Evolutionary conservation across 257 asterid genomes (phyloP), one percentile per base, ranked within the genome.

Genomic region (Lycium ferocissimum): DNA sequence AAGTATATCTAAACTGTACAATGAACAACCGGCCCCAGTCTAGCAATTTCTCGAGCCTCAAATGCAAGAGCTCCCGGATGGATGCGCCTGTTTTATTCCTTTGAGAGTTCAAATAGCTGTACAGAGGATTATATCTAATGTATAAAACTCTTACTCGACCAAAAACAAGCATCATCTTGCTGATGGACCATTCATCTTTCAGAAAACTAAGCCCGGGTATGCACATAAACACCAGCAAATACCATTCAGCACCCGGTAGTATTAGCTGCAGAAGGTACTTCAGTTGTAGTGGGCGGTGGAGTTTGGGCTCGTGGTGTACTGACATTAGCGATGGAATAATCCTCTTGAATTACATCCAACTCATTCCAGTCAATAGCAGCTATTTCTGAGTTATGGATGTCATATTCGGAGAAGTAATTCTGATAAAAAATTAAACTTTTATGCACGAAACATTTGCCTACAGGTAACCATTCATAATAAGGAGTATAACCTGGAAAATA

Each of bases 261-360:
- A 59, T 85, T 89, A 76, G 89, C 81, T 43, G 88, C 84, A 66
- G 88, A 70, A 70, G 92, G 86, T 85, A 83, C 73, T 83, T 88
- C 86, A 37, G 87, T 84, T 65, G 91, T 72, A 57, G 43, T 37
- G 38, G 93, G 90, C 73, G 93, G 90, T 14, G 93, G 92, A 83
- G 94, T 92, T 84, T 89, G 90, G 80, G 89, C 87, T 83, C 82
- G 87, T 43, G 93, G 91, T 0, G 91, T 85, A 83, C 87, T 84
- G 72, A 88, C 88, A 83, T 81, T 88, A 66, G 89, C 66, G 84
- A 91, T 58, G 8, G 84, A 66, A 65, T 43, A 84, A 81, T 88
- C 89, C 66, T 89, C 95, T 11, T 86, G 88, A 33, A 89, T 86
- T 26, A 91, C 51, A 7, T 90, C 89, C 91, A 94, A 89, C 87